Conservation (phyloP, 2,329 filamentous ascomycete genomes). For the Aspergillus sp. region DNA sequence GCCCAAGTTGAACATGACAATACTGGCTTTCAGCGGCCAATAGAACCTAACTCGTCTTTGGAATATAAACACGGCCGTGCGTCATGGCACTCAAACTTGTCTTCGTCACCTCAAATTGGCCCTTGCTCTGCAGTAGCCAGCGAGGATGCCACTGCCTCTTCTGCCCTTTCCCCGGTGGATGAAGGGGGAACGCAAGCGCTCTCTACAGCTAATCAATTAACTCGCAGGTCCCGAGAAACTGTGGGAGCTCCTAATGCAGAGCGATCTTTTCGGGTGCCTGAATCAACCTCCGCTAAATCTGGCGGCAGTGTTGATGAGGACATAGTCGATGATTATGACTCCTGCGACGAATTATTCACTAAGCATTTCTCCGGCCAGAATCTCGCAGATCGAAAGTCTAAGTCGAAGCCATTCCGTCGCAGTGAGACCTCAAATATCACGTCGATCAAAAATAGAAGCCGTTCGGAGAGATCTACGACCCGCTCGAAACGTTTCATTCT, state of each 20-base stretch:
- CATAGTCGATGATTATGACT: constrained; percentile 42
- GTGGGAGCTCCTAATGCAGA: constrained; percentile 41
- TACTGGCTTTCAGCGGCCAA: background rate
- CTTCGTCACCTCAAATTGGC: background rate
- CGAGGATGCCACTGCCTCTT: background rate
- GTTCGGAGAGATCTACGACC: constrained; percentile 6
- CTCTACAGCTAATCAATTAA: background rate
- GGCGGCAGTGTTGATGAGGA: constrained; percentile 30
- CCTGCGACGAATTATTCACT: constrained; percentile 37
- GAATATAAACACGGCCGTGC: background rate
- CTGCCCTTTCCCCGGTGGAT: background rate
- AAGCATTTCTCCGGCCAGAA: constrained; percentile 30
- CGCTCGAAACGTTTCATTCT: constrained; percentile 31
- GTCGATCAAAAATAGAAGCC: constrained; percentile 8
- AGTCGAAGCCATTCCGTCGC: background rate
- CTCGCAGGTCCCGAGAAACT: constrained; percentile 15
- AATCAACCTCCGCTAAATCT: background rate
- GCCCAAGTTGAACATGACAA: constrained; percentile 6
- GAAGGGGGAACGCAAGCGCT: background rate
- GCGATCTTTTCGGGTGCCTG: constrained; percentile 16
- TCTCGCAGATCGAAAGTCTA: constrained; percentile 1
- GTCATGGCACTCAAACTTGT: background rate
- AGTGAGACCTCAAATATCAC: background rate
- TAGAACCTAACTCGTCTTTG: background rate
- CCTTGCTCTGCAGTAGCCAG: background rate